Evolutionary conservation across 768 basidiomycete genomes (phyloP), one percentile per base, ranked within the genome.

Genomic region (Hirschioporus abietinus): DNA sequence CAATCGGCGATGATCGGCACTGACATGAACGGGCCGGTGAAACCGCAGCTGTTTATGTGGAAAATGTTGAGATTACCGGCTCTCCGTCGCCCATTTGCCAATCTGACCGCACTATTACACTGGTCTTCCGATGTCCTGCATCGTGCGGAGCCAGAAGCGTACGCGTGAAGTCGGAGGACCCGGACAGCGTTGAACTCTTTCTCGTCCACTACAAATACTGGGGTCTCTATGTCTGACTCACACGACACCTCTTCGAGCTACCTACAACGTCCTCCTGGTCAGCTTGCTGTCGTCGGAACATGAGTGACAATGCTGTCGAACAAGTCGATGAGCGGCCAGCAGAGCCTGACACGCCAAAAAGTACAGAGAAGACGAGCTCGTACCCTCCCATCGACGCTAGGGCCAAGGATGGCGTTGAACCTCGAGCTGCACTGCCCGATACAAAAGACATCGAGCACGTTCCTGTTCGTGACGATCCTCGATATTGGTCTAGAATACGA

Each of bases 391-490:
- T 23, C 26, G 23, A 6, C 17, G 60, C 12, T 12, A 61, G 5
- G 20, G 12, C 5, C 42, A 52, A 52, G 60, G 26, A 26, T 17
- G 23, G 5, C 17, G 1, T 17, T 7, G 7, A 24, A 17, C 10
- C 60, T 61, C 26, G 1, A 17, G 4, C 17, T 26, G 1, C 7
- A 61, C 26, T 24, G 60, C 17, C 34, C 5, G 63, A 64, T 2
- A 64, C 30, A 17, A 25, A 81, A 6, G 79, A 79, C 69, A 78
- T 80, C 65, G 79, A 80, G 26, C 74, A 77, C 52, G 73, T 72
- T 63, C 65, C 68, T 15, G 88, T 90, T 18, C 70, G 76, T 18
- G 82, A 90, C 68, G 88, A 90, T 73, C 89, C 88, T 15, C 82
- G 87, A 63, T 72, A 77, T 67, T 90, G 88, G 88, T 83, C 84